These are phyloP conservation scores for Wickerhamiella galacta DNA, from an alignment of 805 yeast species.

Conservation along the genomic window DNA sequence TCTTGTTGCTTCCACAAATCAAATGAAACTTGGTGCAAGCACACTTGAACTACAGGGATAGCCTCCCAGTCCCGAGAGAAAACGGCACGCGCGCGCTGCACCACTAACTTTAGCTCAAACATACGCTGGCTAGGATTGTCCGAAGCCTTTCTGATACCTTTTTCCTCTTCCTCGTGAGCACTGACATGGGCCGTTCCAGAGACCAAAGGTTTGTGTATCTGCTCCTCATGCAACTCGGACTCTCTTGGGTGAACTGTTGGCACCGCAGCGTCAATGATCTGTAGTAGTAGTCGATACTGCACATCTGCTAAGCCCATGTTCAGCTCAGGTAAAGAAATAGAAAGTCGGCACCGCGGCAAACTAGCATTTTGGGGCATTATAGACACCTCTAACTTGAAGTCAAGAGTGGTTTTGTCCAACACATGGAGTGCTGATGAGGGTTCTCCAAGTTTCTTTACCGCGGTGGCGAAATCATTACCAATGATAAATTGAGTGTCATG, in stretches of 20 bases:
- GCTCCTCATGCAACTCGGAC: too few relatives aligned
- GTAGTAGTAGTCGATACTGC: conserved; percentile 80
- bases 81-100: conserved; percentile 45
- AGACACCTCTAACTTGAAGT: conserved; percentile 61
- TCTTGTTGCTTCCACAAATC: conserved; percentile 35
- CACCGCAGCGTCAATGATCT: conserved; percentile 43
- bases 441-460: conserved; percentile 48
- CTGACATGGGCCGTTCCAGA: too few relatives aligned
- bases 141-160: neutral
- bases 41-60: conserved; percentile 52
- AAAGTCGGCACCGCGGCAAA: conserved; percentile 52
- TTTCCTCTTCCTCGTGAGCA: neutral
- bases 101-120: conserved; percentile 57
- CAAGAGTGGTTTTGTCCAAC: conserved; percentile 59
- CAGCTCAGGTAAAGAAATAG: conserved; percentile 63
- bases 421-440: conserved; percentile 37
- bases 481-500: conserved; percentile 79
- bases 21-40: conserved; percentile 48
- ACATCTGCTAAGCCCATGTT: conserved; percentile 64
- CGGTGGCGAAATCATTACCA: conserved; percentile 64
- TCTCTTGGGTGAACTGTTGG: neutral
- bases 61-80: conserved; percentile 55
- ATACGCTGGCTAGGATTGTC: conserved; percentile 32
- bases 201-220: too few relatives aligned
- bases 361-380: conserved; percentile 68